phyloP scores from a whole-genome alignment of 2,329 filamentous ascomycete species.

The Botrytis deweyae region DNA sequence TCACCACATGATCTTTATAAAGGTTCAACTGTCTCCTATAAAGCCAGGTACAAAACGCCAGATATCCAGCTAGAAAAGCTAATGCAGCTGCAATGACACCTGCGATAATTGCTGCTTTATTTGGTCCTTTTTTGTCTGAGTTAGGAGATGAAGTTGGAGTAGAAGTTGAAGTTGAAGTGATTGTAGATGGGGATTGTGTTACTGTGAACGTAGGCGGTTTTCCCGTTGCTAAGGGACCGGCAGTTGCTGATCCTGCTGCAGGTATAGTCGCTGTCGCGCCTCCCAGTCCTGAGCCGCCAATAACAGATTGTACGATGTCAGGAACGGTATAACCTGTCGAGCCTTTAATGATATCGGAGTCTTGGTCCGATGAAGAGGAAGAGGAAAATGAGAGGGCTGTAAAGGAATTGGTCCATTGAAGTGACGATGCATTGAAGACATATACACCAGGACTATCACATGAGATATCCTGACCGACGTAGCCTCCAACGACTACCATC shows the following conservation, averaged over 20 bases:
- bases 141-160: conserved; percentile 32
- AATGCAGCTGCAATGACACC: conserved; percentile 64
- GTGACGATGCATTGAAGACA: conserved; percentile 66
- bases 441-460: conserved; percentile 71
- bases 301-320: conserved; percentile 57
- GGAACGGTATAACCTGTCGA: conserved; percentile 68
- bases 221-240: conserved; percentile 69
- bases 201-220: conserved; percentile 68
- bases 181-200: conserved; percentile 55
- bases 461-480: conserved; percentile 57
- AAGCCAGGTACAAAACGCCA: conserved; percentile 71
- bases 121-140: conserved; percentile 31
- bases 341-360: conserved; percentile 49
- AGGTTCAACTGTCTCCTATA: conserved; percentile 69
- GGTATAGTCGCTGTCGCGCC: conserved; percentile 67
- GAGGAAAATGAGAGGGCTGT: conserved; percentile 52
- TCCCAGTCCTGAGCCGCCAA: conserved; percentile 60
- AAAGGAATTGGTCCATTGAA: conserved; percentile 64
- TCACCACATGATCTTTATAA: conserved; percentile 68
- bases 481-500: conserved; percentile 70
- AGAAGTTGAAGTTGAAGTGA: conserved; percentile 47
- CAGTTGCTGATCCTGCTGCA: conserved; percentile 59
- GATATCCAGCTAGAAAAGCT: conserved; percentile 60
- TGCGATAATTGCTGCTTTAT: conserved; percentile 47
- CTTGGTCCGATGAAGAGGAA: conserved; percentile 24